phyloP scores from a whole-genome alignment of 2,329 filamentous ascomycete species.

The Beauveria asiatica region DNA sequence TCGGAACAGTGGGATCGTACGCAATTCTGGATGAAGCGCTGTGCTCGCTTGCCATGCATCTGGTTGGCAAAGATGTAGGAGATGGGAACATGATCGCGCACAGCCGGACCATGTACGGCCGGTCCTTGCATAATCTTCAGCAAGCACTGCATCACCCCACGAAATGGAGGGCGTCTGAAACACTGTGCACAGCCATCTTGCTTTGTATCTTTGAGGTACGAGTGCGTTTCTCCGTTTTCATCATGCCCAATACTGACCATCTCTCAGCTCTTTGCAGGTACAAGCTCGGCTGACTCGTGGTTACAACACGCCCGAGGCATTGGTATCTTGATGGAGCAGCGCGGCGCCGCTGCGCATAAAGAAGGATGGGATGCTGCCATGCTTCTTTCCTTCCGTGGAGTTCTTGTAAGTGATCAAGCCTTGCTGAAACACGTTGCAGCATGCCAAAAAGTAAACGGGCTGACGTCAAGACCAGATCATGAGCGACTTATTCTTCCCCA shows the following conservation, averaged over 20 bases:
- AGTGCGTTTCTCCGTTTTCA: conserved; percentile 10
- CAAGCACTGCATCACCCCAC: conserved; percentile 26
- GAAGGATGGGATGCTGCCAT: conserved; percentile 29
- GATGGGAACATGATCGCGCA: conserved; percentile 23
- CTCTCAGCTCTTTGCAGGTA: conserved; percentile 33
- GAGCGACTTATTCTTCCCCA: conserved; percentile 29
- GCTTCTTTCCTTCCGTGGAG: conserved; percentile 28
- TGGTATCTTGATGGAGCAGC: conserved; percentile 29
- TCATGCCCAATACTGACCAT: not conserved
- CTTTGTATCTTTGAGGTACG: conserved; percentile 32
- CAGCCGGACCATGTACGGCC: conserved; percentile 30
- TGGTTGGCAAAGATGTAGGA: conserved; percentile 27
- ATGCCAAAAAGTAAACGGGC: not conserved
- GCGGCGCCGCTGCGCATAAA: conserved; percentile 27
- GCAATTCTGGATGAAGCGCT: conserved; percentile 30
- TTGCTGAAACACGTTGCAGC: not conserved
- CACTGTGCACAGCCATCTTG: conserved; percentile 32
- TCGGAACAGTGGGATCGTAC: conserved; percentile 25
- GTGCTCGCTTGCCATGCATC: conserved; percentile 28
- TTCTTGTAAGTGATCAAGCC: conserved; percentile 23
- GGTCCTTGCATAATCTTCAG: conserved; percentile 28
- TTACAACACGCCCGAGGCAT: conserved; percentile 31
- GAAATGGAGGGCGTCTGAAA: conserved; percentile 32
- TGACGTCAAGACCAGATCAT: conserved; percentile 23
- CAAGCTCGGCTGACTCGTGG: conserved; percentile 27